Percentiles rank a stretch among this genome's conserved stretches.
Evolutionary conservation across 495 filamentous ascomycete species (phyloP).

Genomic region (Glonium stellatum): DNA sequence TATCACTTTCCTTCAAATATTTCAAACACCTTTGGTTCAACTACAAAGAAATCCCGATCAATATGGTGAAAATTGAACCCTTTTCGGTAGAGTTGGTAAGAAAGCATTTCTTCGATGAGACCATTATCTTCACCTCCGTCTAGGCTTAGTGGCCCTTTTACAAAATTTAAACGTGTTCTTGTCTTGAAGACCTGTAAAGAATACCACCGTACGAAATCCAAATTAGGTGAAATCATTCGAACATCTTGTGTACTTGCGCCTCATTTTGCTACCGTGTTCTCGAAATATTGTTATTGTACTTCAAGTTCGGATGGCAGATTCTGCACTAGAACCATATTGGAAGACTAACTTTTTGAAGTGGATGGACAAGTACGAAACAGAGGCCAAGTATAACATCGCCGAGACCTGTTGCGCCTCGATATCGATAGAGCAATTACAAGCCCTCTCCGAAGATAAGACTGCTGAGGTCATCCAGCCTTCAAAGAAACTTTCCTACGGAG

Average conservation of each 20-base stretch:
- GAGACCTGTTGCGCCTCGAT: slow-evolving; percentile 82
- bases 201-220: no score
- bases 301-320: background rate
- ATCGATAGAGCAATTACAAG: slow-evolving; percentile 63
- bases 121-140: no score
- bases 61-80: slow-evolving; percentile 61
- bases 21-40: background rate
- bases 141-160: no score
- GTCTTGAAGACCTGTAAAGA: no score
- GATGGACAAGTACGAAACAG: slow-evolving; percentile 80
- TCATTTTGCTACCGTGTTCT: background rate
- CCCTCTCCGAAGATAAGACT: slow-evolving; percentile 49
- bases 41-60: background rate
- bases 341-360: slow-evolving; percentile 46
- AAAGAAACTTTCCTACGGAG: slow-evolving; percentile 59
- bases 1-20: background rate
- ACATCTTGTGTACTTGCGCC: background rate
- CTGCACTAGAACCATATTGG: background rate
- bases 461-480: slow-evolving; percentile 38
- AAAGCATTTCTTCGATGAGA: no score
- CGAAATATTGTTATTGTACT: background rate
- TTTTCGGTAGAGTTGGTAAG: slow-evolving; percentile 75
- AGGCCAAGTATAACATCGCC: slow-evolving; percentile 71
- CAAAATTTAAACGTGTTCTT: no score
- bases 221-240: no score